Evolutionary conservation across 1,139 yeast genomes (phyloP), one percentile per base, ranked within the genome.

Genomic region (Yamadazyma aaseri): DNA sequence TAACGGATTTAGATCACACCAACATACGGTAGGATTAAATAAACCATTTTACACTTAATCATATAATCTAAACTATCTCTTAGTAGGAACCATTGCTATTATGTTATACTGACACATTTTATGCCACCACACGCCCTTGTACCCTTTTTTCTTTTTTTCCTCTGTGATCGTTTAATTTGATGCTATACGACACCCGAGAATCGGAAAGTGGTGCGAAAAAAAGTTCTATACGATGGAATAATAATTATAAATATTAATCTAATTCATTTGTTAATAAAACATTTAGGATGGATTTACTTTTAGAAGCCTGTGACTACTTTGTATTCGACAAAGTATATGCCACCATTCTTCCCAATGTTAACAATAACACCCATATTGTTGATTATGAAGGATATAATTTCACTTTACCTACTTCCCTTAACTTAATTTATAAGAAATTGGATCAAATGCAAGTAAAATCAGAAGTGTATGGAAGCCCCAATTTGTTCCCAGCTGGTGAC

Each of bases 221-320:
- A 14, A 22, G 28, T 17, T 24, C 14, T 31, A 31, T 20, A 31
- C 37, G 37, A 34, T 12, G 18, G 18, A 17, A 20, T 28, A 26
- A 13, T n/a, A n/a, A 18, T 11, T 29, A 33, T 33, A 33, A 28
- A 33, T 33, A 33, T 8, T 24, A 25, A 7, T 11, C n/a, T 22
- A 10, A 22, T 11, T 22, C 21, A 18, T 18, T 18, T 18, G 8
- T 18, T 9, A 6, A 25, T 7, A 12, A 20, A 12, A 7, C 11
- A n/a, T n/a, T 22, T 9, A 41, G n/a, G 32, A 90, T 90, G 98
- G 98, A 90, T 81, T 67, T 90, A 55, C 89, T 87, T 25, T 71
- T 92, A 39, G 98, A 90, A 61, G 66, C 78, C 24, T 63, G 71
- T 36, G 98, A 90, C 61, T 72, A 84, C 38, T 83, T 63, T 47